Percentiles rank a stretch among this genome's conserved stretches.
Evolutionary conservation across 176 grass and related monocot genomes (phyloP).

Genomic region (Oryza brachyantha): DNA sequence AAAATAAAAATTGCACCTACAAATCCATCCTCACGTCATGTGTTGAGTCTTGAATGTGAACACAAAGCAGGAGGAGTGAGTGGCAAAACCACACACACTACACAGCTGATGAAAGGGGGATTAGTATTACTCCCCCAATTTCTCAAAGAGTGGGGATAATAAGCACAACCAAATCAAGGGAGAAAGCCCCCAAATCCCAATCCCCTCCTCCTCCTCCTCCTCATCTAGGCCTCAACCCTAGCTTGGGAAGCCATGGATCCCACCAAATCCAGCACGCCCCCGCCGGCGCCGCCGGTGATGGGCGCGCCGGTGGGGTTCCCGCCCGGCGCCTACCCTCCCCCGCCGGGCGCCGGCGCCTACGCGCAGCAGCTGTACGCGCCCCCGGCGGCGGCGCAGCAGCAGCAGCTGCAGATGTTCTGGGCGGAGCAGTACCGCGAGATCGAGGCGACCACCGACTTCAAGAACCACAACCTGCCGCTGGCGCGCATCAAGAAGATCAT

Average conservation of each 20-base stretch:
- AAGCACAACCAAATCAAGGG: background rate
- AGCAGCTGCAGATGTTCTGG: conserved; percentile 94
- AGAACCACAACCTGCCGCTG: conserved; percentile 85
- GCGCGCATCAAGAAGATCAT: conserved; percentile 98
- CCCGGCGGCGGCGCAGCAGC: conserved; percentile 40
- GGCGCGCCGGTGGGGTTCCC: conserved; percentile 54
- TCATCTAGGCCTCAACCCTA: conserved; percentile 49
- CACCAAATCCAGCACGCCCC: conserved; percentile 59
- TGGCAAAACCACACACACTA: no score
- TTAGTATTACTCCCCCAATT: no score
- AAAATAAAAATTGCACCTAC: no score
- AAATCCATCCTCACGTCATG: no score
- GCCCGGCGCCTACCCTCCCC: conserved; percentile 46
- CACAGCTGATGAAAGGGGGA: no score
- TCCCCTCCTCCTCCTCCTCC: conserved; percentile 22
- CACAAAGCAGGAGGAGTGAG: no score
- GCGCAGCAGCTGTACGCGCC: conserved; percentile 60
- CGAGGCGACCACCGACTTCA: conserved; percentile 76
- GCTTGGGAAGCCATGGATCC: conserved; percentile 62
- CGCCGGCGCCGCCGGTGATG: conserved; percentile 45
- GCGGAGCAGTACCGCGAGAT: conserved; percentile 89
- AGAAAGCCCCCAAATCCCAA: no score
- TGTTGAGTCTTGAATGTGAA: no score
- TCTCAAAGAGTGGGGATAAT: no score
- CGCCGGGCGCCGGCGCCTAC: conserved; percentile 28